phyloP scores from a whole-genome alignment of 495 filamentous ascomycete genomes.

The Penicillium pancosmium region DNA sequence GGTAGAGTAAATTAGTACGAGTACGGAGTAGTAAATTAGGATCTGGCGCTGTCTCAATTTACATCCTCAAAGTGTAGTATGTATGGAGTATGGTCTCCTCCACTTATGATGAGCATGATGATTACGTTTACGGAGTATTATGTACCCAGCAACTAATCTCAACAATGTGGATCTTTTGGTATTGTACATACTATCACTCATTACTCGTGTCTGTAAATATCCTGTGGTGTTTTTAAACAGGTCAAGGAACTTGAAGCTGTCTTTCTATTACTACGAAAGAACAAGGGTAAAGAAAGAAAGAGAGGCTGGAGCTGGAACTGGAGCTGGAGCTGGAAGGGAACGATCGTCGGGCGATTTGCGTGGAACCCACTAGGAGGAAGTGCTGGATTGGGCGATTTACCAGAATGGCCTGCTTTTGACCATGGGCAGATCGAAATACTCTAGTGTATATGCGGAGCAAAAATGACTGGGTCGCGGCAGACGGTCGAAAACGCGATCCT shows the following conservation, averaged over 20 bases:
- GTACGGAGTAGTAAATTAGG: not conserved
- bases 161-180: not conserved
- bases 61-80: not conserved
- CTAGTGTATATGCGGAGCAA: constrained; percentile 19
- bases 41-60: constrained; percentile 2
- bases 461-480: constrained; percentile 38
- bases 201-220: not conserved
- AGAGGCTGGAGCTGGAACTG: not conserved
- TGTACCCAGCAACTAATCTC: not conserved
- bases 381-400: constrained; percentile 26
- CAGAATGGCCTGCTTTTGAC: constrained; percentile 14
- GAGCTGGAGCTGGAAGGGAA: not conserved
- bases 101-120: not conserved
- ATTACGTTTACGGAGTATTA: not conserved
- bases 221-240: not conserved
- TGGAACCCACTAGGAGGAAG: constrained; percentile 15
- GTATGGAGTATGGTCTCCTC: not conserved
- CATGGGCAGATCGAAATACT: constrained; percentile 18
- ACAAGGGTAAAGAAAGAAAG: not conserved
- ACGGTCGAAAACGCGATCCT: constrained; percentile 25
- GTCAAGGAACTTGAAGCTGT: no score
- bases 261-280: not conserved
- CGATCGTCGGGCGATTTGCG: constrained; percentile 5
- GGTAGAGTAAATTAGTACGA: not conserved
- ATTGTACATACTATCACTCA: not conserved